Evolutionary conservation across 1,284 basidiomycete species (phyloP), one percentile per base, ranked within the genome.

Genomic region (Stereum hirsutum): DNA sequence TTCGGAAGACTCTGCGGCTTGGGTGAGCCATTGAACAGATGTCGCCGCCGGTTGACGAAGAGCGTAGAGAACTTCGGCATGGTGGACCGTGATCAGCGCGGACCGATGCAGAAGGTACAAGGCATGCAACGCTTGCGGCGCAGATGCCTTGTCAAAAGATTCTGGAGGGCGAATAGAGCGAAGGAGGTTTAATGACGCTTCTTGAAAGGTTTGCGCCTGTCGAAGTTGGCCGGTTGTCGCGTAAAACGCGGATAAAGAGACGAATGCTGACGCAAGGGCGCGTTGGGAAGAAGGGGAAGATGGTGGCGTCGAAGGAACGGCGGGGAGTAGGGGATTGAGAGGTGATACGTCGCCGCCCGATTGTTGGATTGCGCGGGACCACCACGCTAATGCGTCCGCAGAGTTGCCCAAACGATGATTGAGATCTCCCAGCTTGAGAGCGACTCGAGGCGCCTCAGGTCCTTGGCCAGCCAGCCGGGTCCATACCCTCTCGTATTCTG

Each of bases 41-140:
- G 65, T 56, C 12, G 60, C 50, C 4, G 61, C 51, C 26, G 70
- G 64, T 14, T 61, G 61, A 28, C 65, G 64, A 33, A 72, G 68
- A 5, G 80, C 84, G 53, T 84, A 74, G 5, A 75, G 60, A 6
- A 91, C 84, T 55, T 89, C 84, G 0, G 85, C 85, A 12, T 78
- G 72, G 55, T 92, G 87, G 15, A 88, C 70, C 3, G 75, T 77
- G 36, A 91, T 62, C 3, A 91, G 63, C 4, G 89, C 76, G 4
- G 78, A 72, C 20, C 86, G 81, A 46, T 89, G 84, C 28, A 81
- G 69, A 30, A 89, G 59, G 59, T 78, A 89, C 6, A 86, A 60
- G 1, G 66, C 61, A 55, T 92, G 85, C 28, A 88, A 64, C 8
- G 69, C 64, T 48, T 81, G 72, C 10, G 80, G 70, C n/a, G 74